Percentiles rank a stretch among this genome's conserved stretches.
These are phyloP conservation scores for Pleurotus ostreatus DNA, from an alignment of 768 basidiomycete species.

Conservation along the genomic window DNA sequence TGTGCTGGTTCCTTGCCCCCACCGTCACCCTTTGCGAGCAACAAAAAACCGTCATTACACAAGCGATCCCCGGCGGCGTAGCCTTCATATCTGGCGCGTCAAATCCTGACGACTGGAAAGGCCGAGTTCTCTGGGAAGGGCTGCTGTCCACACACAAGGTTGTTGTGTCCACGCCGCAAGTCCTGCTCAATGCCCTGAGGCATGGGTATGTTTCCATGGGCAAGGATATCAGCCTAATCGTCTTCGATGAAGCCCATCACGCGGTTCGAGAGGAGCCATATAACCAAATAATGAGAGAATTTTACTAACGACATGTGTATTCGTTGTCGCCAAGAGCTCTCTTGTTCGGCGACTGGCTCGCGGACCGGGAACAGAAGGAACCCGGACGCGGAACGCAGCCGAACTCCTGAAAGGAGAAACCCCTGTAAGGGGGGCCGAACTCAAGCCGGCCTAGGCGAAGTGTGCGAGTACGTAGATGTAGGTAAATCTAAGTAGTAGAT, in stretches of 20 bases:
- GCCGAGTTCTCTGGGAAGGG: slow-evolving; percentile 51
- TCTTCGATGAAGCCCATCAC: slow-evolving; percentile 85
- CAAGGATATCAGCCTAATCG: slow-evolving; percentile 55
- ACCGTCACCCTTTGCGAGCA: slow-evolving; percentile 75
- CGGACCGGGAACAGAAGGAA: no score
- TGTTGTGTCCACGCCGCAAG: slow-evolving; percentile 74
- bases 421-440: no score
- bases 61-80: slow-evolving; percentile 54
- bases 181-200: slow-evolving; percentile 71
- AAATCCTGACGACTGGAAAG: slow-evolving; percentile 78
- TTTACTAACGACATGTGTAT: no score
- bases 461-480: no score
- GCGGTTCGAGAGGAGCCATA: slow-evolving; percentile 70
- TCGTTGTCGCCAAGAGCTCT: no score
- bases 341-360: no score
- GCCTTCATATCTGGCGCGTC: slow-evolving; percentile 67
- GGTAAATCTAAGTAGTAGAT: no score
- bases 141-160: slow-evolving; percentile 56
- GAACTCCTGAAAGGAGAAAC: no score
- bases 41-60: slow-evolving; percentile 54
- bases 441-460: no score
- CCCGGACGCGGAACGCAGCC: no score
- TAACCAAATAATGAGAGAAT: slow-evolving; percentile 71
- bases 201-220: slow-evolving; percentile 67
- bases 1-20: slow-evolving; percentile 79